Percentiles rank a stretch among this genome's conserved stretches.
Evolutionary conservation across 306 rosid species (phyloP).

Genomic region (Dalbergia oliveri): DNA sequence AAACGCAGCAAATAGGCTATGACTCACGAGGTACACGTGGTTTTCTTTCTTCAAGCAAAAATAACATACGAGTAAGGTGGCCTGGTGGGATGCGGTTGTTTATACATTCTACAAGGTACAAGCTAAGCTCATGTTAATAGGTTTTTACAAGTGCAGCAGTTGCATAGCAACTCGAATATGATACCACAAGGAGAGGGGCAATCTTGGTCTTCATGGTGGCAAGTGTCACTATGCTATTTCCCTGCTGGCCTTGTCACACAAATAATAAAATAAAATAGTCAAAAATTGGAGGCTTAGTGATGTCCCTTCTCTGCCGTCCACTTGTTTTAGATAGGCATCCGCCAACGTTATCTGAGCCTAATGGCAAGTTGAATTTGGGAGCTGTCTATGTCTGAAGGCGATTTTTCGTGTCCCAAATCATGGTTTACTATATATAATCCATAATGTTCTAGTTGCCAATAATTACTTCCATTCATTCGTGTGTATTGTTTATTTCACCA

Average conservation of each 20-base stretch:
- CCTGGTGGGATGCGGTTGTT: no score
- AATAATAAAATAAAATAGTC: background rate
- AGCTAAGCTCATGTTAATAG: no score
- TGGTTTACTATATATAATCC: background rate
- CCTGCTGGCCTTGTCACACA: background rate
- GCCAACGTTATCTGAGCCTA: background rate
- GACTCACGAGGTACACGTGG: no score
- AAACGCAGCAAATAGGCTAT: no score
- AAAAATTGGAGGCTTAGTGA: background rate
- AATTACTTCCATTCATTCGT: background rate
- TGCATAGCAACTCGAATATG: no score
- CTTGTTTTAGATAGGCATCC: background rate
- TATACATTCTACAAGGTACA: no score
- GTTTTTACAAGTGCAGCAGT: no score
- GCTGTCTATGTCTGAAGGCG: background rate
- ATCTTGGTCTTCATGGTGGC: background rate
- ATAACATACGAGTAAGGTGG: no score
- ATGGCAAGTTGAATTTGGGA: conserved; percentile 17
- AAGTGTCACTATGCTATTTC: background rate
- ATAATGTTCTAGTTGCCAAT: conserved; percentile 16
- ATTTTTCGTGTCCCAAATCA: background rate
- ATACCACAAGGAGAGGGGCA: no score
- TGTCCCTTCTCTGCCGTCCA: background rate
- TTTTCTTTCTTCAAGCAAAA: no score
- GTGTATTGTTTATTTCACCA: background rate